phyloP scores from a whole-genome alignment of 1,139 yeast genomes.

The Diutina neorugosa region DNA sequence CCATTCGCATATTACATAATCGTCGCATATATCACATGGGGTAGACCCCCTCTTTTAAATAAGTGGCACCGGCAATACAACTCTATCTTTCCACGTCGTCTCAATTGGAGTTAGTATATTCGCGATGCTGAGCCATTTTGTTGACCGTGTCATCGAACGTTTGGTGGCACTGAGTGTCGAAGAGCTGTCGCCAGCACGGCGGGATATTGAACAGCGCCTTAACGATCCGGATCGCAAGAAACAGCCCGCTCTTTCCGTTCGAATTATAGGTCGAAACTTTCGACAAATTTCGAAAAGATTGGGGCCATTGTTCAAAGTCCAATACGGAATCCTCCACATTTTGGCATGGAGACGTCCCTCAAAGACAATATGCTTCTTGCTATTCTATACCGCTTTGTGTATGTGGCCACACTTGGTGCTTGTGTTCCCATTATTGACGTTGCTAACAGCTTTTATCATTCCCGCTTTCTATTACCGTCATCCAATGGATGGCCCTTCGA shows the following conservation, averaged over 20 bases:
- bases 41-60: neutral
- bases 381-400: slow-evolving; percentile 46
- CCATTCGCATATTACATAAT: neutral
- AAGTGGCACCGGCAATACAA: too few species aligned
- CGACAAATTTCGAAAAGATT: slow-evolving; percentile 39
- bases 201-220: slow-evolving; percentile 28
- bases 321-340: slow-evolving; percentile 42
- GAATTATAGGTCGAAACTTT: slow-evolving; percentile 37
- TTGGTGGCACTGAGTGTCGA: slow-evolving; percentile 38
- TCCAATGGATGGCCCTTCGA: slow-evolving; percentile 38
- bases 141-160: slow-evolving; percentile 45
- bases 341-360: slow-evolving; percentile 55
- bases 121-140: slow-evolving; percentile 28
- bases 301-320: slow-evolving; percentile 40
- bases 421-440: slow-evolving; percentile 47
- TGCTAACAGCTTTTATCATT: slow-evolving; percentile 48
- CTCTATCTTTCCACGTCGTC: too few species aligned
- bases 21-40: neutral
- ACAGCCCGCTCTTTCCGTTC: slow-evolving; percentile 38
- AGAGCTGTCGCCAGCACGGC: slow-evolving; percentile 33
- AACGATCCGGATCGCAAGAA: slow-evolving; percentile 32
- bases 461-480: slow-evolving; percentile 67
- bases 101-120: neutral
- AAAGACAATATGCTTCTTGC: slow-evolving; percentile 39
- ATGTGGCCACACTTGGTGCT: slow-evolving; percentile 61